These are phyloP conservation scores for Stachybotrys chartarum DNA, from an alignment of 2,329 filamentous ascomycete genomes.

Conservation along the genomic window DNA sequence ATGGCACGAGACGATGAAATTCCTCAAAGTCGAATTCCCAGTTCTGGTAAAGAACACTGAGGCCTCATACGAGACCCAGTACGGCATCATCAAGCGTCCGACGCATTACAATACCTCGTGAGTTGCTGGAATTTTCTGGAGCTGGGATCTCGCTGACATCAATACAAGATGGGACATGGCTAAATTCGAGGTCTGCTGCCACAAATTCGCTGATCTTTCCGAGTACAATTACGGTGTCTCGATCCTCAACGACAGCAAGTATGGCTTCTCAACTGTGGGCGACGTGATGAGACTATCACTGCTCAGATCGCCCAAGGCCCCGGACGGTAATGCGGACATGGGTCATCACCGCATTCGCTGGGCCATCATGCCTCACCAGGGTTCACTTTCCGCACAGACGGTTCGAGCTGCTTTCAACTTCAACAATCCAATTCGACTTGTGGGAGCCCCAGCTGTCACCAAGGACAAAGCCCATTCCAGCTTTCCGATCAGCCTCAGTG, in stretches of 20 bases:
- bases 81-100: constrained; percentile 55
- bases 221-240: constrained; percentile 53
- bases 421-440: background rate
- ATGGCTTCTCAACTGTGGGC: constrained; percentile 60
- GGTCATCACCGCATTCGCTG: background rate
- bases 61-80: constrained; percentile 63
- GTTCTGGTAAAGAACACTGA: constrained; percentile 58
- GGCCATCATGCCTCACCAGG: background rate
- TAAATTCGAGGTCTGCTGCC: constrained; percentile 71
- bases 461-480: background rate
- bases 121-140: no score
- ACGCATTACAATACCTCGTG: constrained; percentile 61
- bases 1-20: constrained; percentile 64
- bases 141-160: no score
- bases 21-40: constrained; percentile 65
- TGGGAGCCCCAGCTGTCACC: background rate
- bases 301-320: constrained; percentile 59
- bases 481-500: background rate
- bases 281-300: constrained; percentile 30
- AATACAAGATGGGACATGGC: constrained; percentile 59
- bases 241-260: constrained; percentile 63
- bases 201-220: constrained; percentile 66
- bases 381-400: background rate
- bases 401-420: background rate
- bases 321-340: constrained; percentile 31